Percentiles rank a stretch among this genome's conserved stretches.
Evolutionary conservation across 148 eudicot species (phyloP).

Genomic region (Rhododendron ferrugineum): DNA sequence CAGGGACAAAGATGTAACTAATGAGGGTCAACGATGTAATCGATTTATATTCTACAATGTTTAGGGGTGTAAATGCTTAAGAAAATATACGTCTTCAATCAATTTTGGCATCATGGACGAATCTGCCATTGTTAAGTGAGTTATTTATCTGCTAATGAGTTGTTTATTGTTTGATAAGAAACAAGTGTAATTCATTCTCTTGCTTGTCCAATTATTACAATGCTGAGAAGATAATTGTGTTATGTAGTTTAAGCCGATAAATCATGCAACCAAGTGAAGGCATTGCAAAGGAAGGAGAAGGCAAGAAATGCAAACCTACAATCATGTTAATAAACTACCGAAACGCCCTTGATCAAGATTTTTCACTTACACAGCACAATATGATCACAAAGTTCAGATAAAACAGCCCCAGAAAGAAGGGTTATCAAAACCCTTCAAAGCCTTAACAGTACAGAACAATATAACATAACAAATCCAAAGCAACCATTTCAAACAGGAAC

Average conservation of each 20-base stretch:
- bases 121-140: neutral
- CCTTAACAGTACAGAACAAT: neutral
- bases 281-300: neutral
- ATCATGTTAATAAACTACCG: neutral
- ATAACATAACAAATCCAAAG: neutral
- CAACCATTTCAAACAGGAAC: neutral
- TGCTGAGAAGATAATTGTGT: neutral
- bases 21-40: neutral
- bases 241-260: neutral
- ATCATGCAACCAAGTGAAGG: neutral
- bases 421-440: neutral
- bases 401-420: neutral
- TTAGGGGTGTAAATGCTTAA: neutral
- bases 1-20: neutral
- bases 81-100: neutral
- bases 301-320: neutral
- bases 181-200: neutral
- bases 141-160: neutral
- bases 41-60: neutral
- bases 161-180: neutral
- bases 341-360: neutral
- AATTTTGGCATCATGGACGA: neutral
- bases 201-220: neutral
- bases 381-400: neutral
- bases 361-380: neutral